Evolutionary conservation across 2,329 filamentous ascomycete genomes (phyloP).

Genomic region (Arthrobotrys sphaeroides): DNA sequence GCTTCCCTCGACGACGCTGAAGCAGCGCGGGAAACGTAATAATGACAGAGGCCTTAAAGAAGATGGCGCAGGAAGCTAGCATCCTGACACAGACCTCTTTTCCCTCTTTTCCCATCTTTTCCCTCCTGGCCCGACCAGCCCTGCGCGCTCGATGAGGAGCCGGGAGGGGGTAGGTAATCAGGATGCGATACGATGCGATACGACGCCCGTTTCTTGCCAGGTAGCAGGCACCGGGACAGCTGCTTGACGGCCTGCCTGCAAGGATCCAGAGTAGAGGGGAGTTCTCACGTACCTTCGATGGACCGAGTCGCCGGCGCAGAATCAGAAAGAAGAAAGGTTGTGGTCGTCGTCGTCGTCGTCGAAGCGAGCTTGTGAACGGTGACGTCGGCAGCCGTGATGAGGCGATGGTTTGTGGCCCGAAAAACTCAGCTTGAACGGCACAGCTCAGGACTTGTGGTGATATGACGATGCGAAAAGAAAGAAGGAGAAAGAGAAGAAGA

Average conservation of each 20-base stretch:
- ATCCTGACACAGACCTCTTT: slow-evolving; percentile 14
- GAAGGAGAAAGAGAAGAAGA: background rate
- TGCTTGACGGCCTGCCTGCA: background rate
- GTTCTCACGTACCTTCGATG: background rate
- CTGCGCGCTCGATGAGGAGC: slow-evolving; percentile 7
- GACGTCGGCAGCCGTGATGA: background rate
- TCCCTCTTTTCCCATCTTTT: background rate
- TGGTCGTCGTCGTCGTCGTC: too few relatives aligned
- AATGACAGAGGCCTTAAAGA: slow-evolving; percentile 4
- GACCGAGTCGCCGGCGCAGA: slow-evolving; percentile 1
- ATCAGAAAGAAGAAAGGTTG: too few relatives aligned
- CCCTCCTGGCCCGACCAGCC: background rate
- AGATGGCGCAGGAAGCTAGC: slow-evolving; percentile 45
- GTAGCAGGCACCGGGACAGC: too few relatives aligned
- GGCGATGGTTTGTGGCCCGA: background rate
- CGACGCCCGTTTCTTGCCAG: too few relatives aligned
- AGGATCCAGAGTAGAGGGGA: background rate
- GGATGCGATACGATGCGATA: too few relatives aligned
- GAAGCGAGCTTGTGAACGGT: background rate
- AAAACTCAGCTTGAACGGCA: background rate
- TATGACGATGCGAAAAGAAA: background rate
- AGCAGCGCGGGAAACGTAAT: background rate
- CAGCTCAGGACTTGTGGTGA: background rate
- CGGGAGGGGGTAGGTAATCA: too few relatives aligned
- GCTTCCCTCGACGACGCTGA: slow-evolving; percentile 2